Base-by-base conservation (phyloP, 2,329 filamentous ascomycete genomes). In the Diaporthe sp. region DNA sequence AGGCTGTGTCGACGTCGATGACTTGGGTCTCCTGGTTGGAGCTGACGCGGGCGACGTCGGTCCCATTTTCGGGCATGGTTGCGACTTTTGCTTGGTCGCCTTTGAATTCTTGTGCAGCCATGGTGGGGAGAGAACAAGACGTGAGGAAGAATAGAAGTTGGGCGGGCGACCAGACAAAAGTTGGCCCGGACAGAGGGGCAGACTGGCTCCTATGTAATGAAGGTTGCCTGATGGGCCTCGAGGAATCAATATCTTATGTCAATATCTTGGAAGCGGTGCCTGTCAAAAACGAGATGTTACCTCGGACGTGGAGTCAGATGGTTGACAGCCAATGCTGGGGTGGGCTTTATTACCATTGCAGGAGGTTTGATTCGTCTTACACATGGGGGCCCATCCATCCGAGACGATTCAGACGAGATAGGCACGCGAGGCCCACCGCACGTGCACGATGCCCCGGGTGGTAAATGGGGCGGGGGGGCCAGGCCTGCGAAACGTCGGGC, bases 11-110 rank as follows among this genome's bases (percentile, higher is more conserved):
- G 19, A 74, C 61, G 2, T 75, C 74, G 27, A 74, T 65, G n/a
- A 71, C 72, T 30, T 75, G 53, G 12, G 72, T 74, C 53, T 73
- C 72, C 47, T 69, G 32, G 44, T 72, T 56, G 25, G 72, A 75
- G 25, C 73, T 65, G 37, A 68, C 70, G 32, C 51, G 51, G 37
- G 47, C 47, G 25, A 75, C 37, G 32, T 53, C 56, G 35, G 58
- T 59, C 44, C 44, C 69, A 63, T 63, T 71, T 13, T 63, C 70
- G 15, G 70, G 47, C 25, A 63, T 42, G 47, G 56, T 55, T 51
- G 56, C 70, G 70, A 71, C 70, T 55, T 71, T 71, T 13, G 70
- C 44, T 39, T 27, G 25, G 35, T 50, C 56, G 47, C 56, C 53
- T 39, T 71, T 71, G 70, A 44, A 37, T 25, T 63, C 56, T n/a